These are phyloP conservation scores for Zygnema cylindricum DNA, from an alignment of 139 green algal genomes.

Conservation along the genomic window DNA sequence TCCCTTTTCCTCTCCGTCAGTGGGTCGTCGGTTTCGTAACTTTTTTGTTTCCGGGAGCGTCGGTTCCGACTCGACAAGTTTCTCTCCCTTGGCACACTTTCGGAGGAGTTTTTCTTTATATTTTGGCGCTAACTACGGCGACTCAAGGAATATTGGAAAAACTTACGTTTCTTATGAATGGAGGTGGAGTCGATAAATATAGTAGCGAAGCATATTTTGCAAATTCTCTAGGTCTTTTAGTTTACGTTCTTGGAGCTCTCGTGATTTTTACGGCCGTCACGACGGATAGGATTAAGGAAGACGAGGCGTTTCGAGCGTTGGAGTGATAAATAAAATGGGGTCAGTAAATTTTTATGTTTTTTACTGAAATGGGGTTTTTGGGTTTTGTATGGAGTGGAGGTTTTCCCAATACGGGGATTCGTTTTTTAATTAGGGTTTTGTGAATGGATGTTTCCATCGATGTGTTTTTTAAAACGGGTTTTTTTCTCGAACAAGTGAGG, in stretches of 20 bases:
- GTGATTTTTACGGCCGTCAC: constrained; percentile 28
- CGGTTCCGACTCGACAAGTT: not conserved
- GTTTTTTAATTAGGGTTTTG: no score
- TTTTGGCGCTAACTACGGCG: constrained; percentile 49
- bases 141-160: constrained; percentile 54
- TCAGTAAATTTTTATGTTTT: not conserved
- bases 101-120: constrained; percentile 53
- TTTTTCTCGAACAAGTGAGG: not conserved
- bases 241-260: constrained; percentile 36
- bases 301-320: constrained; percentile 1
- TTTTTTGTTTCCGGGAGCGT: constrained; percentile 48
- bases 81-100: constrained; percentile 59
- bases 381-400: not conserved
- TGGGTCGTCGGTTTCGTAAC: constrained; percentile 51
- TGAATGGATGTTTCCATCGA: not conserved
- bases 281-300: constrained; percentile 5
- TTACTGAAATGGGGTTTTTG: not conserved
- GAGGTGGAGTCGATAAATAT: not conserved
- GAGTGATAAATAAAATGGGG: not conserved
- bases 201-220: constrained; percentile 10
- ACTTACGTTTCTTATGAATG: constrained; percentile 48
- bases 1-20: constrained; percentile 31
- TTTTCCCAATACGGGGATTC: not conserved
- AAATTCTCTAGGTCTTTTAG: constrained; percentile 44
- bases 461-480: not conserved